Conservation (phyloP, 805 yeast species). For the Candida corydali region DNA sequence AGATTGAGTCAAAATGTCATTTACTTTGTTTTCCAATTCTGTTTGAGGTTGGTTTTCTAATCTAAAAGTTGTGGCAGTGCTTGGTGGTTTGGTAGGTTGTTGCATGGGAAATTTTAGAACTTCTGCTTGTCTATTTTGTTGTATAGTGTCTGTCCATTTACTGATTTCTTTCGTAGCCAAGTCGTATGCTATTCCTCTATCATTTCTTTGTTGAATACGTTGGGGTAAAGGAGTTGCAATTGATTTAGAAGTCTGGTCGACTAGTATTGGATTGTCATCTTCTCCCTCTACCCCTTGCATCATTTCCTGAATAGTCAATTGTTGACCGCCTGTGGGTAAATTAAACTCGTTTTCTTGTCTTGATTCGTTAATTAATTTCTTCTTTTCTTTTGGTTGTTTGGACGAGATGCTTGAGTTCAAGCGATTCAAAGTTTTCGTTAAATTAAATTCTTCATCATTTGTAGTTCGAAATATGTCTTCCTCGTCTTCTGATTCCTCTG, state of each 20-base stretch:
- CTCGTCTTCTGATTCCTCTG: constrained; percentile 21
- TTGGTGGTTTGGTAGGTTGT: constrained; percentile 31
- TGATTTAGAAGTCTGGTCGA: constrained; percentile 45
- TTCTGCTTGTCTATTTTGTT: constrained; percentile 77
- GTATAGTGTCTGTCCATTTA: constrained; percentile 85
- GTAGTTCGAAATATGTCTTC: constrained; percentile 26
- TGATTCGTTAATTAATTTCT: constrained; percentile 48
- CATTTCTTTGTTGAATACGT: constrained; percentile 79
- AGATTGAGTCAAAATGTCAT: constrained; percentile 58
- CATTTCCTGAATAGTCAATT: constrained; percentile 70
- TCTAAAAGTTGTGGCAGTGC: constrained; percentile 50
- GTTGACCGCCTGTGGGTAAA: constrained; percentile 57
- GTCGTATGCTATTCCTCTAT: constrained; percentile 86
- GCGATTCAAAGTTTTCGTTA: constrained; percentile 43
- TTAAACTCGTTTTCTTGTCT: constrained; percentile 66
- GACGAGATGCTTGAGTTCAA: constrained; percentile 30
- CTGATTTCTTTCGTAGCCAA: constrained; percentile 80
- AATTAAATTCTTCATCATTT: constrained; percentile 46
- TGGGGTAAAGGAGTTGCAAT: constrained; percentile 80
- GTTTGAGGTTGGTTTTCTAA: constrained; percentile 41
- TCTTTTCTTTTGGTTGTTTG: constrained; percentile 34
- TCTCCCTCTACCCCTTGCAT: constrained; percentile 64
- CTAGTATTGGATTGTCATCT: constrained; percentile 45
- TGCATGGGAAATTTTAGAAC: constrained; percentile 74
- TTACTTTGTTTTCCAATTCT: constrained; percentile 65